Conservation (phyloP, 495 filamentous ascomycete species). For the Daldinia caldariorum region DNA sequence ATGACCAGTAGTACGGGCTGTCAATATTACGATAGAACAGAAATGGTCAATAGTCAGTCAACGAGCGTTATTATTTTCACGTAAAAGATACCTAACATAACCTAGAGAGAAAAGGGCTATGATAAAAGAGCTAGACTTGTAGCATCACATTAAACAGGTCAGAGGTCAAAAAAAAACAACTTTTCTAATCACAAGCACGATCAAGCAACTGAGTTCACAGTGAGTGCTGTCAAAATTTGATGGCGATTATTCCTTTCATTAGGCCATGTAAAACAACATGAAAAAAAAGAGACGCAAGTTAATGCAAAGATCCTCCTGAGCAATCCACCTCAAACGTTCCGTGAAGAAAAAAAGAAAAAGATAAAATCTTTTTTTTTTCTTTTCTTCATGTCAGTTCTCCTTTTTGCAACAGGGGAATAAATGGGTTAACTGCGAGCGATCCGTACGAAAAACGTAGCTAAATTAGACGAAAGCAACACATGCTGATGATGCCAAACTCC, state of each 20-base stretch:
- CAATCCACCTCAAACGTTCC: slow-evolving; percentile 12
- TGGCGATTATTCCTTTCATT: slow-evolving; percentile 16
- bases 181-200: not conserved
- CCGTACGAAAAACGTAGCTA: slow-evolving; percentile 7
- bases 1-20: too few relatives aligned
- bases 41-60: too few relatives aligned
- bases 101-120: not conserved
- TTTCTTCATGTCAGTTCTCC: slow-evolving; percentile 13
- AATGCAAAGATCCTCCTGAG: slow-evolving; percentile 11
- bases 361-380: too few relatives aligned
- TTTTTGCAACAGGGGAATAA: not conserved
- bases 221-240: too few relatives aligned
- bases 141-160: not conserved
- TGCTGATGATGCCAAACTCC: slow-evolving; percentile 9
- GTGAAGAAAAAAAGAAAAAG: not conserved
- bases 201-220: slow-evolving; percentile 1
- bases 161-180: not conserved
- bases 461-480: not conserved
- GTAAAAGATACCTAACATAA: too few relatives aligned
- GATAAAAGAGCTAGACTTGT: not conserved
- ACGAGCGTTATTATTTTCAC: too few relatives aligned
- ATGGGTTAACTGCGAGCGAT: not conserved
- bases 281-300: not conserved
- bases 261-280: slow-evolving; percentile 8
- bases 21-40: too few relatives aligned